Evolutionary conservation across 2,329 filamentous ascomycete genomes (phyloP).

Genomic region (Lachnellula occidentalis): DNA sequence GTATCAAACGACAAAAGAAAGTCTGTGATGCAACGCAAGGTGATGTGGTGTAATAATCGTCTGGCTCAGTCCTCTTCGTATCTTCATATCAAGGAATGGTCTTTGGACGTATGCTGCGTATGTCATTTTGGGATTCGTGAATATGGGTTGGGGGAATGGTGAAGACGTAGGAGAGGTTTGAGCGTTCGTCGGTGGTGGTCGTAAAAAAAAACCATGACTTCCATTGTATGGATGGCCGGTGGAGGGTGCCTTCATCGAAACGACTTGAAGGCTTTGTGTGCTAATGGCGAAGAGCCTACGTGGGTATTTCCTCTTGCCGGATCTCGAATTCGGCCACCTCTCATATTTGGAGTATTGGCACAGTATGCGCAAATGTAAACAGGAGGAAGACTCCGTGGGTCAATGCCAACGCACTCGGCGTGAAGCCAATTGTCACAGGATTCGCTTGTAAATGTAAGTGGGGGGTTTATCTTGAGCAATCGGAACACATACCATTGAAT

Average conservation of each 20-base stretch:
- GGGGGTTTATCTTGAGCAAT: conserved; percentile 4
- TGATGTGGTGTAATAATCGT: conserved; percentile 4
- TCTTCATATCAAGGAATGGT: background rate
- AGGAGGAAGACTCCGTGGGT: conserved; percentile 47
- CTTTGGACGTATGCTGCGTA: background rate
- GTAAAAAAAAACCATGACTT: no score
- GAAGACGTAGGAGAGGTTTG: no score
- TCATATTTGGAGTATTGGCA: conserved; percentile 51
- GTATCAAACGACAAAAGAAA: conserved; percentile 18
- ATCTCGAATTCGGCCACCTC: conserved; percentile 44
- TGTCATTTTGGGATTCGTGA: background rate
- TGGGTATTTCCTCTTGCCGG: conserved; percentile 14
- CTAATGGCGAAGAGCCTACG: conserved; percentile 35
- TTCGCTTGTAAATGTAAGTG: conserved; percentile 40
- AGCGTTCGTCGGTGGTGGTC: no score
- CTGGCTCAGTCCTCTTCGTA: background rate
- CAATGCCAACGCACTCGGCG: conserved; percentile 57
- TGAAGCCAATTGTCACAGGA: conserved; percentile 63
- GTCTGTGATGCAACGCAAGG: background rate
- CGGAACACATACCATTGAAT: conserved; percentile 52
- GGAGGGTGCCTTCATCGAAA: conserved; percentile 32
- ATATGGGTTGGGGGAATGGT: no score
- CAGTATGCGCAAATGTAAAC: conserved; percentile 62
- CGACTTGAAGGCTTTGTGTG: conserved; percentile 40
- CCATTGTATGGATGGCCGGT: background rate